These are phyloP conservation scores for Colletotrichum theobromicola DNA, from an alignment of 2,329 filamentous ascomycete genomes.

Conservation along the genomic window DNA sequence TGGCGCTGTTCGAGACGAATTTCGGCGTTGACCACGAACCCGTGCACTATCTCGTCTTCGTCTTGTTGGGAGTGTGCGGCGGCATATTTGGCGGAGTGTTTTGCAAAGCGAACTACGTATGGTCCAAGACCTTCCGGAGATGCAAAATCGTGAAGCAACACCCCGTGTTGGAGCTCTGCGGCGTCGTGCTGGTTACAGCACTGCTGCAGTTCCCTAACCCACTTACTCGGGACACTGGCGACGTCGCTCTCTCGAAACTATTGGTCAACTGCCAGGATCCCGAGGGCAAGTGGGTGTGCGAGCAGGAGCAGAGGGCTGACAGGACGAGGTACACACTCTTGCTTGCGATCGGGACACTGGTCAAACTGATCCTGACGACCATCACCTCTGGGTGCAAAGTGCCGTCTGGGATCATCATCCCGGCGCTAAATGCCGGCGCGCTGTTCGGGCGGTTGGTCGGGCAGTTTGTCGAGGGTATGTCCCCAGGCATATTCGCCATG, in stretches of 20 bases:
- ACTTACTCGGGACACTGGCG: constrained; percentile 58
- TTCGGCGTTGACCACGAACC: constrained; percentile 61
- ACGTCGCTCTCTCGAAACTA: constrained; percentile 60
- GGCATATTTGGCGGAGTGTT: constrained; percentile 64
- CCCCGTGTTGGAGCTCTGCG: constrained; percentile 59
- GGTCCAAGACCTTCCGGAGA: constrained; percentile 59
- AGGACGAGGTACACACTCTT: constrained; percentile 50
- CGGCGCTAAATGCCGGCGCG: constrained; percentile 61
- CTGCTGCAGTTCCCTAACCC: constrained; percentile 62
- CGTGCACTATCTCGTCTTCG: constrained; percentile 61
- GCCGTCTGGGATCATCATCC: constrained; percentile 65
- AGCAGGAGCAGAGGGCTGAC: constrained; percentile 46
- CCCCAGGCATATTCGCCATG: constrained; percentile 66
- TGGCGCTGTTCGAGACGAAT: constrained; percentile 65
- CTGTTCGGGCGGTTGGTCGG: constrained; percentile 61
- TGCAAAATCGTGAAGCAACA: constrained; percentile 57
- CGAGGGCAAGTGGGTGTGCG: constrained; percentile 51
- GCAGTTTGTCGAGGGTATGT: constrained; percentile 43
- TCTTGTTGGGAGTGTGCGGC: constrained; percentile 60
- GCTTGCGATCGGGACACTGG: constrained; percentile 56
- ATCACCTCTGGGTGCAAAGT: constrained; percentile 67
- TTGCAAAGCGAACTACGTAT: constrained; percentile 61
- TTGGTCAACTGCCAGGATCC: constrained; percentile 56
- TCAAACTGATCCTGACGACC: constrained; percentile 61
- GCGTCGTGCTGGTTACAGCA: constrained; percentile 58